phyloP scores from a whole-genome alignment of 441 rosid species.

The Syzygium malaccense region DNA sequence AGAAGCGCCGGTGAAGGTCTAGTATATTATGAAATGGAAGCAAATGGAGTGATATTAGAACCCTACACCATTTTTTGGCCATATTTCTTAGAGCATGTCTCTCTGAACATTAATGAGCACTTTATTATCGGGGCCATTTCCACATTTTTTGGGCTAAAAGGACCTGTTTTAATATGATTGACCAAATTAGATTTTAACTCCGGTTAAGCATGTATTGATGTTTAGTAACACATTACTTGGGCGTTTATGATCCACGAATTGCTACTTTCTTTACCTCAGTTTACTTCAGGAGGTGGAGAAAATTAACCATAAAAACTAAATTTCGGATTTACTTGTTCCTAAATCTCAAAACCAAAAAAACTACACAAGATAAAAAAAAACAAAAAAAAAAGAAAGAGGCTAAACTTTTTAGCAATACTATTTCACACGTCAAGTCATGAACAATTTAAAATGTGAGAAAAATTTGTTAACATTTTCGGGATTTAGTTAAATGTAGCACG shows the following conservation, averaged over 20 bases:
- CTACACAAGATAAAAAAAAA: too few species aligned
- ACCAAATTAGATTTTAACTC: neutral
- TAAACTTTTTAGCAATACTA: neutral
- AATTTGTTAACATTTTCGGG: neutral
- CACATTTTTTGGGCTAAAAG: neutral
- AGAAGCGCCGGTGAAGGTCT: neutral
- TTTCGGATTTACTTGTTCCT: neutral
- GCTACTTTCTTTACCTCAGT: neutral
- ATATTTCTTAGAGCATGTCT: neutral
- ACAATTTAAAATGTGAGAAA: neutral
- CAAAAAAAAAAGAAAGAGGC: neutral
- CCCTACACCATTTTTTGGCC: neutral
- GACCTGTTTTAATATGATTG: neutral
- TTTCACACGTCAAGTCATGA: neutral
- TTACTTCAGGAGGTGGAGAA: neutral
- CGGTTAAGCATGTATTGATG: neutral
- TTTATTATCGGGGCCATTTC: neutral
- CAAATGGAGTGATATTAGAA: neutral
- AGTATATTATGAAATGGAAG: neutral
- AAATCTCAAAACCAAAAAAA: neutral
- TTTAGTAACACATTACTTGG: neutral
- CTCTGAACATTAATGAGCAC: too few species aligned
- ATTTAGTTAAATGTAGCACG: neutral
- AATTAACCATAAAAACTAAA: neutral
- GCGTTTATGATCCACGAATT: neutral